These are phyloP conservation scores for Leishmania turanica DNA, from an alignment of 208 protist genomes.

Conservation along the genomic window DNA sequence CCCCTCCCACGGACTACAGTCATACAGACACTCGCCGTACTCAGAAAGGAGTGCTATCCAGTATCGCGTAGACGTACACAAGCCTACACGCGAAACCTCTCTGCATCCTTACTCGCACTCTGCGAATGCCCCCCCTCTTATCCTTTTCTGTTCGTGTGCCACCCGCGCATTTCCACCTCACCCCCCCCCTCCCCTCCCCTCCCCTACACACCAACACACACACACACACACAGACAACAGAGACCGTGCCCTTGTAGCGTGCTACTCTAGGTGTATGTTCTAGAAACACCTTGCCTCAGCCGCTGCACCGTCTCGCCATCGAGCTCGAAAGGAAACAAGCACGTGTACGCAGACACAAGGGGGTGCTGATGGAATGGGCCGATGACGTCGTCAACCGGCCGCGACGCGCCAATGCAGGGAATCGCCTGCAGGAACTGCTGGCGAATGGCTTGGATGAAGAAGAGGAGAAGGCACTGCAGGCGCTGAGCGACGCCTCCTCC, in stretches of 20 bases:
- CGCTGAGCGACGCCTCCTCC: conserved; percentile 42
- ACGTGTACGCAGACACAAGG: not conserved
- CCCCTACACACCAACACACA: no score
- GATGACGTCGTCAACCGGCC: conserved; percentile 40
- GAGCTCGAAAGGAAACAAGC: not conserved
- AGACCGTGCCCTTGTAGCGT: not conserved
- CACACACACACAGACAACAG: not conserved
- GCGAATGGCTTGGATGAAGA: conserved; percentile 67
- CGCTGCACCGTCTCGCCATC: not conserved
- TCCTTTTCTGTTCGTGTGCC: not conserved
- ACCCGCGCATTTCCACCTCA: not conserved
- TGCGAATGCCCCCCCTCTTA: not conserved
- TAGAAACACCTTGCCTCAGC: not conserved
- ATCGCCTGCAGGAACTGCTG: conserved; percentile 62
- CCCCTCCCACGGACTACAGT: not conserved
- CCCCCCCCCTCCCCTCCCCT: no score
- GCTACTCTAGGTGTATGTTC: not conserved
- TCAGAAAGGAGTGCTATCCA: not conserved
- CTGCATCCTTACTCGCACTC: not conserved
- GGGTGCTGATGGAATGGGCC: conserved; percentile 36
- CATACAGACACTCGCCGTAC: not conserved
- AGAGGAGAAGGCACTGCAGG: conserved; percentile 58
- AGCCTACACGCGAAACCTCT: no score
- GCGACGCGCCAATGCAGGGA: conserved; percentile 72
- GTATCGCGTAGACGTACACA: not conserved